Base-by-base conservation (phyloP, 2,329 filamentous ascomycete genomes). In the Fusarium nanum region DNA sequence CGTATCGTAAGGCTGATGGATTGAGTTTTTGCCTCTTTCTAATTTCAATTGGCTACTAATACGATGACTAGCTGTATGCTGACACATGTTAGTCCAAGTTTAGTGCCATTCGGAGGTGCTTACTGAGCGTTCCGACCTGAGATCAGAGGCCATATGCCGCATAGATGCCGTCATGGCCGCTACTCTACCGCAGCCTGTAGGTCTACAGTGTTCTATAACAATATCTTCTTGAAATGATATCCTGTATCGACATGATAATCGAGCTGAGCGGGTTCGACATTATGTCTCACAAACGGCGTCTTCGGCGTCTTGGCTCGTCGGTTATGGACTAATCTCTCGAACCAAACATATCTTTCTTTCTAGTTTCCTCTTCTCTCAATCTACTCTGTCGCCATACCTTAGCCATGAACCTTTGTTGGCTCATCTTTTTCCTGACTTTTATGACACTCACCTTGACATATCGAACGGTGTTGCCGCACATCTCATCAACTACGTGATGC, bases 211-310 rank as follows among this genome's bases (percentile, higher is more conserved):
- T 10, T 4, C 5, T n/a, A 10, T 5, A 11, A n/a, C 9, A n/a
- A 9, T n/a, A 5, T 6, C 1, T n/a, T 18, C 1, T n/a, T 4
- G 16, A 34, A 34, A 6, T 1, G 5, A n/a, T 11, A 11, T 37
- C 16, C 34, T 37, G 16, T 37, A 37, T 37, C 16, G 16, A 4
- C 6, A 2, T n/a, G 3, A 11, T n/a, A n/a, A 18, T 37, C 9
- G 9, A 37, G 3, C 34, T 37, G 34, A 18, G 34, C 5, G 16
- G 16, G 16, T 1, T 34, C 34, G 16, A 9, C 16, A 11, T 11
- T 37, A 5, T 6, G 16, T 34, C 8, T 34, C 5, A 34, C 16
- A 5, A 34, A 18, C 32, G 9, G 8, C 16, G 16, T 34, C 16
- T 10, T 18, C 32, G 16, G 32, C 10, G 5, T 34, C 32, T 34